Conservation (phyloP, 2,329 filamentous ascomycete species). For the Penicillium crustosum region DNA sequence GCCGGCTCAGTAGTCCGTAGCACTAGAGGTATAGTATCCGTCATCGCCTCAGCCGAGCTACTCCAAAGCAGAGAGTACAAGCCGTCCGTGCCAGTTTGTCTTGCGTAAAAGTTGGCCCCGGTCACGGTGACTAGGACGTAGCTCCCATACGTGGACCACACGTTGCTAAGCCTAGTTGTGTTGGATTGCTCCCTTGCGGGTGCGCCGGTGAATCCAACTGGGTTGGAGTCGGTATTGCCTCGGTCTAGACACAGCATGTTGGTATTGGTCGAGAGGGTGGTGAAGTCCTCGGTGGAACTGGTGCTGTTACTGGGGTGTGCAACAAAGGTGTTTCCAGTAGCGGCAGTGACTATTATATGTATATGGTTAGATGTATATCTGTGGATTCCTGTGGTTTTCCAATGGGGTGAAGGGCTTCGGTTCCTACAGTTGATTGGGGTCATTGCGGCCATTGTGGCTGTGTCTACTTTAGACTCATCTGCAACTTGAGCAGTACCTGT, state of each 20-base stretch:
- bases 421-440: slow-evolving; percentile 14
- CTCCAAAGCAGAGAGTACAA: slow-evolving; percentile 17
- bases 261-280: slow-evolving; percentile 4
- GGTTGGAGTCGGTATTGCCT: slow-evolving; percentile 1
- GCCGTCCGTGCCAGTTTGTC: slow-evolving; percentile 6
- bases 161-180: slow-evolving; percentile 8
- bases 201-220: slow-evolving; percentile 8
- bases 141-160: slow-evolving; percentile 15
- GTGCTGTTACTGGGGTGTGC: slow-evolving; percentile 8
- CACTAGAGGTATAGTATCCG: slow-evolving; percentile 9
- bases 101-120: slow-evolving; percentile 18
- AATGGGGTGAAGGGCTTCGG: background rate
- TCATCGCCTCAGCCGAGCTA: slow-evolving; percentile 7
- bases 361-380: background rate
- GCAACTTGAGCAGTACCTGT: slow-evolving; percentile 12
- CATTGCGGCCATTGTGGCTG: slow-evolving; percentile 1
- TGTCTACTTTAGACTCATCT: slow-evolving; percentile 6
- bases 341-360: slow-evolving; percentile 2
- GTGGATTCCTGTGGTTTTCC: background rate
- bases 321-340: slow-evolving; percentile 10
- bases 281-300: background rate
- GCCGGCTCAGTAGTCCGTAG: slow-evolving; percentile 15
- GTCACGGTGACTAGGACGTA: slow-evolving; percentile 15
- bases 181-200: background rate
- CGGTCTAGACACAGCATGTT: slow-evolving; percentile 10